Evolutionary conservation across 352 stramenopile genomes (phyloP), one percentile per base, ranked within the genome.

Genomic region (Aphanomyces euteiches): DNA sequence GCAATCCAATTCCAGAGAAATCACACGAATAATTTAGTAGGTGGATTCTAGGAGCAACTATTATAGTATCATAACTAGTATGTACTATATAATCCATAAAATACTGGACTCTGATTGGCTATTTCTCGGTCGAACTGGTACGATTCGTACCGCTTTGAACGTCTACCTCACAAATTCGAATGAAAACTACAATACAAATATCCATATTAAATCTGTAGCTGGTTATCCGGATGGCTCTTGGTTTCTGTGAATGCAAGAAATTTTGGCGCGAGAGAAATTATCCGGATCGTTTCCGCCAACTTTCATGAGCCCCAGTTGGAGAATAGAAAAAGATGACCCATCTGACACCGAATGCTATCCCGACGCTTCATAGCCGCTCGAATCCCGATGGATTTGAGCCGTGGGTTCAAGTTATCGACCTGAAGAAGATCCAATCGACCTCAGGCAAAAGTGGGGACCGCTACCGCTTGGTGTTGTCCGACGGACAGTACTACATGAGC

Each of bases 341-440:
- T 77, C 79, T 95, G 66, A 93, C 87, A 74, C 73, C 79, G 72
- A 93, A 93, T 71, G 87, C 87, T 28, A 83, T 95, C 56, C 78
- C 79, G 45, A 90, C 90, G 87, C 84, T 95, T n/a, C 90, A 90
- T 77, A 89, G 85, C 77, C 89, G 90, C 56, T 78, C 92, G 74
- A 77, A 79, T 67, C 85, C 87, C 47, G 84, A 95, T 54, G 87
- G 87, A 73, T 95, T 93, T 57, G 84, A 95, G 76, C 87, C 87
- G 10, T 92, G 84, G 87, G 78, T 95, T 54, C 87, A 95, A 77
- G 77, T 95, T 56, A 95, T 95, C 60, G 85, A 95, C 74, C 90
- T 82, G 38, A 92, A 92, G 78, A 92, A 92, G 79, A 95, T 95
- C 75, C 90, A 91, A 50, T 87, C 87, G 1, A 79, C 80, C 39